A percentile compares a stretch with the other conserved stretches of the same genome.
These are phyloP conservation scores for Pogostemon cablin DNA, from an alignment of 257 asterid genomes.

Conservation along the genomic window DNA sequence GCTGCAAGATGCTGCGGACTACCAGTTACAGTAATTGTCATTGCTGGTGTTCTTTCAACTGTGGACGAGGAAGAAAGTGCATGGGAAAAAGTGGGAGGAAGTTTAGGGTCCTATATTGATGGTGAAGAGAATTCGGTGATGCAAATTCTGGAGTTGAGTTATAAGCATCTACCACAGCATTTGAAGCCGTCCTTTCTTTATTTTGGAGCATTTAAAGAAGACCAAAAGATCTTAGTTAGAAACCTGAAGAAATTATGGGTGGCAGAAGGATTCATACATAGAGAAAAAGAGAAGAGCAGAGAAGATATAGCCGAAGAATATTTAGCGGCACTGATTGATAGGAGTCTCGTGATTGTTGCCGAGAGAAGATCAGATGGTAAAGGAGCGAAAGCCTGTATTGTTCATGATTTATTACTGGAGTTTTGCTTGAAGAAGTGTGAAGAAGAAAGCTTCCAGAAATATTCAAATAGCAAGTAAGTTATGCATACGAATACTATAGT, in stretches of 20 bases:
- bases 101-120: too few species aligned
- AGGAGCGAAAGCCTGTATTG: conserved; percentile 37
- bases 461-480: conserved; percentile 24
- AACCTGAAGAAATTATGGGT: conserved; percentile 37
- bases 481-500: too few species aligned
- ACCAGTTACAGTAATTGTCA: too few species aligned
- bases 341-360: conserved; percentile 35
- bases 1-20: too few species aligned
- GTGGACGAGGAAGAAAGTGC: neutral
- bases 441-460: conserved; percentile 31
- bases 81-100: too few species aligned
- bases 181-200: too few species aligned
- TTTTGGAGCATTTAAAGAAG: too few species aligned
- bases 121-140: too few species aligned
- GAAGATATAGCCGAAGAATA: conserved; percentile 32
- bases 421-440: conserved; percentile 32
- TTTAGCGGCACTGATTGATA: conserved; percentile 22
- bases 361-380: conserved; percentile 31
- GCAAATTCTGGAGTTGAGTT: too few species aligned
- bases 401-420: conserved; percentile 43
- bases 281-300: conserved; percentile 9
- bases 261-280: conserved; percentile 39
- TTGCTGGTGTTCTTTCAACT: too few species aligned
- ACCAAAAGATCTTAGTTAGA: conserved; percentile 1
- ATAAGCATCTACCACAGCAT: too few species aligned